Base-by-base conservation (phyloP, 495 filamentous ascomycete species). In the Penicillium mononematosum region DNA sequence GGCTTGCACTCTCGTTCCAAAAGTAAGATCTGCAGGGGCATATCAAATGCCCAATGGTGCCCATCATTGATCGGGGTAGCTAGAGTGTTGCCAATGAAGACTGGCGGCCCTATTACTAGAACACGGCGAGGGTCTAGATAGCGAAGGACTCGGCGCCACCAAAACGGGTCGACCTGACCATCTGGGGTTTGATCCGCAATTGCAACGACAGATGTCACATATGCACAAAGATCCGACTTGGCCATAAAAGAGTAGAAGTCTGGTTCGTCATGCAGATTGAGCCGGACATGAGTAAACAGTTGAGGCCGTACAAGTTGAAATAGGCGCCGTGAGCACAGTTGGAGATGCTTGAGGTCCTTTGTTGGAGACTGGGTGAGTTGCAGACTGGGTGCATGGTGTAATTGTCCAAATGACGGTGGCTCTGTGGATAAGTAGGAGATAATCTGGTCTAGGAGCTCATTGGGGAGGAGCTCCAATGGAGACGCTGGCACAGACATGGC, bases 1-100 rank as follows among this genome's bases (percentile, higher is more conserved):
- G 24, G 5, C 39, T 45, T 53, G 41, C n/a, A 12, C 12, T 65
- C 54, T 34, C 43, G 63, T 34, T 70, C 62, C 24, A 75, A 27
- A 17, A 70, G 61, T 25, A 77, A 19, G 9, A 69, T 61, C 47
- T 78, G 75, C 10, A 71, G 51, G 0, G 68, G 54, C 19, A 75
- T 70, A 24, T 71, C 68, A 59, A 78, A 78, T 17, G 75, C 75
- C 72, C 73, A 77, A 45, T 60, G 69, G 58, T 77, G 64, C 4
- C 58, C 64, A 31, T 73, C 66, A 31, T 65, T 61, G 12, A 73
- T 65, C n/a, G 58, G 45, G 5, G 60, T 67, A 19, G 62, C 63
- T 29, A 74, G 39, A 50, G 64, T 69, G 8, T 63, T 48, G 6
- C 70, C 72, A 10, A 77, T 65, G 20, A 68, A 67, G 3, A 55